Evolutionary conservation across 352 stramenopile genomes (phyloP).

Genomic region (Ophiocytium majus): DNA sequence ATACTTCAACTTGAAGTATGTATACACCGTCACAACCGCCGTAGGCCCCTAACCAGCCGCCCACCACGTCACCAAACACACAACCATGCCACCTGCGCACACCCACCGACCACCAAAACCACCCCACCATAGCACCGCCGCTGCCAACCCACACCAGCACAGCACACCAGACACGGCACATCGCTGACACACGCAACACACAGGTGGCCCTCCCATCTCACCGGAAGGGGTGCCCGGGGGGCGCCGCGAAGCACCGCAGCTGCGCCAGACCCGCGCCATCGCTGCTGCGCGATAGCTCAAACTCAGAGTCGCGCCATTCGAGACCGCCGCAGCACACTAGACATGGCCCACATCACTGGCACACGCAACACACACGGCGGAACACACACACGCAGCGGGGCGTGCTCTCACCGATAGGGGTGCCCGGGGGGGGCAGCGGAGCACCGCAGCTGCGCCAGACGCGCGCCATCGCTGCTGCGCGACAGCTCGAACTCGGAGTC

Average conservation of each 20-base stretch:
- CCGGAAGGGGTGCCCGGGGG: neutral
- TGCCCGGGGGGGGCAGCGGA: neutral
- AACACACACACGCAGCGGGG: too few species aligned
- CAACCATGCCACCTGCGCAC: too few species aligned
- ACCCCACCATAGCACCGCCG: too few species aligned
- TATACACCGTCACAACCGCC: too few species aligned
- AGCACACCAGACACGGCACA: too few species aligned
- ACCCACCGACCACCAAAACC: too few species aligned
- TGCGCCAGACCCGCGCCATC: slow-evolving; percentile 49
- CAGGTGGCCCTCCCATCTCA: too few species aligned
- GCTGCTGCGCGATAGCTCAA: slow-evolving; percentile 64
- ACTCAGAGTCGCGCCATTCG: slow-evolving; percentile 64
- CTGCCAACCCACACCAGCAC: too few species aligned
- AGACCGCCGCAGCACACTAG: neutral
- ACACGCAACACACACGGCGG: neutral
- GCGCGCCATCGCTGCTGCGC: slow-evolving; percentile 57
- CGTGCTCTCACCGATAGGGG: slow-evolving; percentile 52
- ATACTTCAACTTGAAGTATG: too few species aligned
- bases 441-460: neutral
- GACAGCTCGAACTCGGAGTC: slow-evolving; percentile 78
- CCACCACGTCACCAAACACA: too few species aligned
- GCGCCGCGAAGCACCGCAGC: slow-evolving; percentile 6
- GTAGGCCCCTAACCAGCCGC: too few species aligned
- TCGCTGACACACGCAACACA: too few species aligned
- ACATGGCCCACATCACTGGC: neutral